A percentile compares a stretch with the other conserved stretches of the same genome.
phyloP scores from a whole-genome alignment of 2,329 filamentous ascomycete genomes.

The Diaporthe vexans region DNA sequence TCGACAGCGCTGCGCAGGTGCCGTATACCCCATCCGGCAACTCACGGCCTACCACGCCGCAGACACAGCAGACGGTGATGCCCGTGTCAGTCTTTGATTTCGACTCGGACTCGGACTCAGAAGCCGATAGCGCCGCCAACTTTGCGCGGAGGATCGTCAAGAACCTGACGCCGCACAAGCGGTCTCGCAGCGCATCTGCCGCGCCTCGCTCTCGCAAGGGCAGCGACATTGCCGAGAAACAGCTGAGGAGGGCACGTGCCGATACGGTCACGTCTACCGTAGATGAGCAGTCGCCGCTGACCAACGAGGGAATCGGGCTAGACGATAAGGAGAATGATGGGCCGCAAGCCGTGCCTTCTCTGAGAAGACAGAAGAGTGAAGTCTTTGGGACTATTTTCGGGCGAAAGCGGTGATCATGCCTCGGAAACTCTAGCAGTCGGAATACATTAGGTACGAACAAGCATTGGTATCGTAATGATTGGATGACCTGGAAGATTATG shows the following conservation, averaged over 20 bases:
- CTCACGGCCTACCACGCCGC: constrained; percentile 11
- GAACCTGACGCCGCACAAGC: constrained; percentile 50
- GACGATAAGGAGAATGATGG: constrained; percentile 1
- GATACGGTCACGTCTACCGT: constrained; percentile 17
- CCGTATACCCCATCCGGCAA: background rate
- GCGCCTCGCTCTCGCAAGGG: constrained; percentile 45
- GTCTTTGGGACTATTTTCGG: constrained; percentile 37
- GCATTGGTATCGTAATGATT: constrained; percentile 36
- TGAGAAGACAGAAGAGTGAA: constrained; percentile 37
- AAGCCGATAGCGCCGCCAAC: constrained; percentile 49
- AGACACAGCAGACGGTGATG: constrained; percentile 47
- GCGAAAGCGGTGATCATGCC: constrained; percentile 1
- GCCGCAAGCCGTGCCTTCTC: background rate
- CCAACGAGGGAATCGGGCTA: background rate
- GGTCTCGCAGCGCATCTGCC: constrained; percentile 53
- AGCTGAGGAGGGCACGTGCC: constrained; percentile 35
- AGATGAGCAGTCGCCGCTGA: background rate
- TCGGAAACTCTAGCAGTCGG: background rate
- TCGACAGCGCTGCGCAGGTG: background rate
- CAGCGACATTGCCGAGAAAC: constrained; percentile 36
- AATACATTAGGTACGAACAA: background rate
- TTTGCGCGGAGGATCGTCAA: constrained; percentile 58
- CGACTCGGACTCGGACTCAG: constrained; percentile 60
- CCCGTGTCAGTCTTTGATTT: constrained; percentile 63
- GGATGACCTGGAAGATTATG: constrained; percentile 6